Conservation (phyloP, 257 asterid species). For the Penstemon eatonii region DNA sequence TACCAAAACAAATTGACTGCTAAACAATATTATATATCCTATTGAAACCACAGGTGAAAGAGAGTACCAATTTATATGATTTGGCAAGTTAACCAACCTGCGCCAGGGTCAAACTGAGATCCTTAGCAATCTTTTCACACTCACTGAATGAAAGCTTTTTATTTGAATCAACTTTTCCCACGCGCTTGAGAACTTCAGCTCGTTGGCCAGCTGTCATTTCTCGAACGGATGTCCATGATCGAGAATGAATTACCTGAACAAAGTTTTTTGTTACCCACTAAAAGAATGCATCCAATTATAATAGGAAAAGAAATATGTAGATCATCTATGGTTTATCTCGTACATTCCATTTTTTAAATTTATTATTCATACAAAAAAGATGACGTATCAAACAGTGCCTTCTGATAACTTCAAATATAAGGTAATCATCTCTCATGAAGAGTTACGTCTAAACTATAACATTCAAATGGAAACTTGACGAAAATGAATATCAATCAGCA, state of each 20-base stretch:
- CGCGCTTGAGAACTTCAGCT: conserved; percentile 63
- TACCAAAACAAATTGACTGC: too few species aligned
- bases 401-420: too few species aligned
- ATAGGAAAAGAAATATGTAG: conserved; percentile 6
- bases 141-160: conserved; percentile 68
- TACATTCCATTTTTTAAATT: neutral
- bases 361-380: conserved; percentile 21
- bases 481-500: too few species aligned
- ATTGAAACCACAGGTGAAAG: too few species aligned
- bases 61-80: neutral
- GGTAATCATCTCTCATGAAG: too few species aligned
- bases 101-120: conserved; percentile 79
- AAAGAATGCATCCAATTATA: conserved; percentile 3
- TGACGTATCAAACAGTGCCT: neutral
- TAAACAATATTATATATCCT: too few species aligned
- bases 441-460: too few species aligned
- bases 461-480: too few species aligned
- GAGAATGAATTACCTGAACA: conserved; percentile 61
- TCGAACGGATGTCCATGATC: conserved; percentile 74
- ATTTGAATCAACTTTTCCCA: conserved; percentile 49
- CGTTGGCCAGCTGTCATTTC: conserved; percentile 81
- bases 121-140: conserved; percentile 77
- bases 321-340: neutral
- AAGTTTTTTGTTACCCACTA: conserved; percentile 26
- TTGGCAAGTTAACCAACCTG: conserved; percentile 62